Percentiles rank a stretch among this genome's conserved stretches.
Evolutionary conservation across 805 yeast genomes (phyloP).

Genomic region (Schizosaccharomyces octosporus): DNA sequence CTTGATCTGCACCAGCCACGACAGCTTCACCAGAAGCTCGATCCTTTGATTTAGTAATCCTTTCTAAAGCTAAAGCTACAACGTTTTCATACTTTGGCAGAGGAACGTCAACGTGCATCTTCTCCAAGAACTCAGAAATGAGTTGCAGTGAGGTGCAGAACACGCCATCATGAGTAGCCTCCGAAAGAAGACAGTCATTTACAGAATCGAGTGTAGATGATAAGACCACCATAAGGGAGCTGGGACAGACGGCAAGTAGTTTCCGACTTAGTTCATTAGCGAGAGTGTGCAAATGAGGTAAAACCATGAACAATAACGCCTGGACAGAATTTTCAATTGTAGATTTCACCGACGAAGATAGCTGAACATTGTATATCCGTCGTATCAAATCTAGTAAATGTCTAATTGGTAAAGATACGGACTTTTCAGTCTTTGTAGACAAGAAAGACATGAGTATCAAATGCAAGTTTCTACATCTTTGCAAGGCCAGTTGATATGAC

Average conservation of each 20-base stretch:
- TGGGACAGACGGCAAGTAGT: not conserved
- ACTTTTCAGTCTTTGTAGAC: not conserved
- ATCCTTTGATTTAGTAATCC: not conserved
- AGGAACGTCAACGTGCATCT: not conserved
- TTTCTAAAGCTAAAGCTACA: not conserved
- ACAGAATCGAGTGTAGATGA: not conserved
- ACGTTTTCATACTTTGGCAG: not conserved
- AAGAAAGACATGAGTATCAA: not conserved
- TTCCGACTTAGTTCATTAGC: not conserved
- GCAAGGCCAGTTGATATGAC: not conserved
- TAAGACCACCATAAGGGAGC: not conserved
- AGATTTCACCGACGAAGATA: not conserved
- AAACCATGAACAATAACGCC: not conserved
- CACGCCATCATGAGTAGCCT: not conserved
- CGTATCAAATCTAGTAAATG: not conserved
- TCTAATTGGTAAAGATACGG: not conserved
- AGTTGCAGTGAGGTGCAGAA: not conserved
- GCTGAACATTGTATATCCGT: not conserved
- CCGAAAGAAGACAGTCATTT: not conserved
- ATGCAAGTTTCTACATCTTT: not conserved
- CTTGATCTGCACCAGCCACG: not conserved
- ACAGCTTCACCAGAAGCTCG: not conserved
- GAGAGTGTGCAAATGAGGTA: not conserved
- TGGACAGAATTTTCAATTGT: not conserved
- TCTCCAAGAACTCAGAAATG: not conserved